These are phyloP conservation scores for Colletotrichum scovillei DNA, from an alignment of 2,329 filamentous ascomycete species.

Conservation along the genomic window DNA sequence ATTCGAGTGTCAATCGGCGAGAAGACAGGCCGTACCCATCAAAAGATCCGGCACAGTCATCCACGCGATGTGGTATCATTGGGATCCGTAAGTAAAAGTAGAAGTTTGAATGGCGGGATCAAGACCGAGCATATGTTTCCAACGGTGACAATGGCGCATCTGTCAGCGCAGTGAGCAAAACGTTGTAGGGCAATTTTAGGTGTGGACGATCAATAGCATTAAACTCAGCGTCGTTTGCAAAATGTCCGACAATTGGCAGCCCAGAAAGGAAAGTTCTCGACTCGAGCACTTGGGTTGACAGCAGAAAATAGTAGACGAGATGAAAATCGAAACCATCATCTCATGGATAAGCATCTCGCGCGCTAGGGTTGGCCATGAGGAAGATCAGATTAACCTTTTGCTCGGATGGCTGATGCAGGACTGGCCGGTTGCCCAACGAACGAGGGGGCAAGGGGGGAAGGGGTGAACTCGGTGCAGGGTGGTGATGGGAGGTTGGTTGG, in stretches of 20 bases:
- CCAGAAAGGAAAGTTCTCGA: conserved; percentile 10
- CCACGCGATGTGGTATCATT: not conserved
- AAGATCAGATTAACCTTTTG: conserved; percentile 30
- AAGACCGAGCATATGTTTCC: not conserved
- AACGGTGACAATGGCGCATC: not conserved
- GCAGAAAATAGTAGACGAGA: not conserved
- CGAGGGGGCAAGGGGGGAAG: no score
- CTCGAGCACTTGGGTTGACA: not conserved
- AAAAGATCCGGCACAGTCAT: not conserved
- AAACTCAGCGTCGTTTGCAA: conserved; percentile 1
- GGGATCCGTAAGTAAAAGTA: no score
- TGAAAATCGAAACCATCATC: conserved; percentile 25
- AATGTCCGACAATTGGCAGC: not conserved
- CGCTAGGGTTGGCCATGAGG: conserved; percentile 16
- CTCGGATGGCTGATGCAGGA: conserved; percentile 18
- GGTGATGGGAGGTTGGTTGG: not conserved
- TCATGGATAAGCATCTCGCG: conserved; percentile 19
- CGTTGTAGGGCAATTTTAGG: not conserved
- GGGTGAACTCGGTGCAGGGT: not conserved
- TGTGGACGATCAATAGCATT: conserved; percentile 21
- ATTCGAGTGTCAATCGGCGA: not conserved
- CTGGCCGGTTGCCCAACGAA: not conserved
- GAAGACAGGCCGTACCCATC: not conserved
- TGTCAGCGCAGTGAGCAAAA: not conserved
- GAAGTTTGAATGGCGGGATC: not conserved